These are phyloP conservation scores for Talaromyces borbonicus DNA, from an alignment of 495 filamentous ascomycete species.

Conservation along the genomic window DNA sequence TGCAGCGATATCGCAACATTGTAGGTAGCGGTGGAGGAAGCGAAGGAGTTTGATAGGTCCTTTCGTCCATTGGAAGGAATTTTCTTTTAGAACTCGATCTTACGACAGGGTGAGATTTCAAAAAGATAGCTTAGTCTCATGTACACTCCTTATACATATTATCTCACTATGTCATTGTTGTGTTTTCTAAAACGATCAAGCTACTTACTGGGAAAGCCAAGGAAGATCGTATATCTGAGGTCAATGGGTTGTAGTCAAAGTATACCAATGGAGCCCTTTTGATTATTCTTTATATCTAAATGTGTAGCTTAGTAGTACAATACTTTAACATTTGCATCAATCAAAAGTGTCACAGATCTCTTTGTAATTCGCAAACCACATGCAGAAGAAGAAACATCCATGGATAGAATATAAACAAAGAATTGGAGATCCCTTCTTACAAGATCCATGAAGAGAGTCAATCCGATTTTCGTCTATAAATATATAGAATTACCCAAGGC, in stretches of 20 bases:
- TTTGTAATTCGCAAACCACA: not conserved
- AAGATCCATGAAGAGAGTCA: not conserved
- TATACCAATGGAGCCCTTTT: not conserved
- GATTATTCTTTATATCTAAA: constrained; percentile 1
- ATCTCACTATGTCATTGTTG: not conserved
- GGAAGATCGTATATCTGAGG: not conserved
- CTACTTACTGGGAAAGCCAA: not conserved
- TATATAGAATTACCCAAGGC: not conserved
- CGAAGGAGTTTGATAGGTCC: not conserved
- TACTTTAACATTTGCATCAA: not conserved
- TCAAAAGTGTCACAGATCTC: not conserved
- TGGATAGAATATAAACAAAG: not conserved
- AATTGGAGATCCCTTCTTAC: constrained; percentile 1
- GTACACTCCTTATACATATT: constrained; percentile 1
- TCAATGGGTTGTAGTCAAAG: not conserved
- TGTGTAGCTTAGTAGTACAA: not conserved
- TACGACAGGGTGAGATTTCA: not conserved
- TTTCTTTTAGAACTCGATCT: not conserved
- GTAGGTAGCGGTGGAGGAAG: not conserved
- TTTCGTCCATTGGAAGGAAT: not conserved
- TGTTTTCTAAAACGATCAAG: not conserved
- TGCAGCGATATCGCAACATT: not conserved
- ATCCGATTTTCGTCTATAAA: not conserved
- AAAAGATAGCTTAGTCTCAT: not conserved
- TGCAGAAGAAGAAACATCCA: not conserved